Percentiles rank a stretch among this genome's conserved stretches.
phyloP scores from a whole-genome alignment of 2,329 filamentous ascomycete genomes.

The Paraphaeosphaeria sporulosa region DNA sequence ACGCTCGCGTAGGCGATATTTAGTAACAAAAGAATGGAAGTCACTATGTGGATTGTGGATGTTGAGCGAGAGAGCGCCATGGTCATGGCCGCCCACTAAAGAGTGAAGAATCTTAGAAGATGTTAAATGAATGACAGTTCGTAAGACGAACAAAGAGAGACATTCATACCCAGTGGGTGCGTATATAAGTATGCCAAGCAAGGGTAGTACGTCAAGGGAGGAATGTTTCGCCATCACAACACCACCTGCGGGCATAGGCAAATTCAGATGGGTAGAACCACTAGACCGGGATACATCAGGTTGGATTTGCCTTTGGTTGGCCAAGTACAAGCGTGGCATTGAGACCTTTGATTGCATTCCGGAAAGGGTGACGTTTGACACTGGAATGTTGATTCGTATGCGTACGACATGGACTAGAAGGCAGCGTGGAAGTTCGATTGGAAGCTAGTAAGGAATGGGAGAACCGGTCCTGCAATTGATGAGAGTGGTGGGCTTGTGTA shows the following conservation, averaged over 20 bases:
- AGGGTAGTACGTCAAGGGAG: conserved; percentile 10
- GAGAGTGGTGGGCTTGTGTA: neutral
- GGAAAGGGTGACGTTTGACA: neutral
- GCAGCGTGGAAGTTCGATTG: neutral
- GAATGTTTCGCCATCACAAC: conserved; percentile 11
- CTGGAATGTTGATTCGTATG: conserved; percentile 5
- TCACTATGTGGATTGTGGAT: conserved; percentile 9
- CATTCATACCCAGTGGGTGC: neutral
- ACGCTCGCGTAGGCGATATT: conserved; percentile 3
- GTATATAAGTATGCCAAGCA: conserved; percentile 10
- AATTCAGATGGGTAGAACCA: neutral
- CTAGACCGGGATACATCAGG: neutral
- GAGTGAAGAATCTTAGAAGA: conserved; percentile 3
- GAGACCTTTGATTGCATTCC: conserved; percentile 6
- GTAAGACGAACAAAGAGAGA: neutral
- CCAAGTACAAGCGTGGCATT: neutral
- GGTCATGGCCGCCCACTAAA: conserved; percentile 4
- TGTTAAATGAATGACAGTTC: neutral
- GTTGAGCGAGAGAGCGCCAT: conserved; percentile 12
- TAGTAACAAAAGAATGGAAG: conserved; percentile 10
- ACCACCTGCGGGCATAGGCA: neutral
- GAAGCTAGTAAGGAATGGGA: neutral
- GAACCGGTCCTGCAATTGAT: neutral
- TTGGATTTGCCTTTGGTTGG: neutral
- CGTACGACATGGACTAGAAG: neutral